A percentile compares a stretch with the other conserved stretches of the same genome.
phyloP scores from a whole-genome alignment of 2,329 filamentous ascomycete species.

The Penicillium sp. region DNA sequence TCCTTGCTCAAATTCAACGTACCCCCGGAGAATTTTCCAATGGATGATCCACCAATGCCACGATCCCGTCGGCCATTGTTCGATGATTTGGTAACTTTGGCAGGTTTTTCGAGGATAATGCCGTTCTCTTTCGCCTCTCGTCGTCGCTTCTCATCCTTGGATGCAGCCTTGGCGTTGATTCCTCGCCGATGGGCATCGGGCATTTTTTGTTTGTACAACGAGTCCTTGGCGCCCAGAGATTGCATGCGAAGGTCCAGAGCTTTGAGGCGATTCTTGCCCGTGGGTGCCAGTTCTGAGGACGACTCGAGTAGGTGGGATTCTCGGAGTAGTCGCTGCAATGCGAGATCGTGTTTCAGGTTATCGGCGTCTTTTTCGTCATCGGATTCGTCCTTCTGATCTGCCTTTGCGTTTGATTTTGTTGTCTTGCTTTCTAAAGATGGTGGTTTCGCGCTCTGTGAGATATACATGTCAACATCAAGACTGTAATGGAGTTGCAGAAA shows the following conservation, averaged over 20 bases:
- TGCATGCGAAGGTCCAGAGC: conserved; percentile 82
- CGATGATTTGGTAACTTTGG: conserved; percentile 32
- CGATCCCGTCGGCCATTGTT: conserved; percentile 52
- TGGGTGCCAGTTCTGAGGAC: conserved; percentile 53
- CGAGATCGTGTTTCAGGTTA: conserved; percentile 87
- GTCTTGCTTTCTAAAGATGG: conserved; percentile 24
- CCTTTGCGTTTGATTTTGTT: conserved; percentile 19
- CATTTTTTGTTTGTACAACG: conserved; percentile 78
- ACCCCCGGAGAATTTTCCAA: conserved; percentile 78
- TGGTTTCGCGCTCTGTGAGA: conserved; percentile 47
- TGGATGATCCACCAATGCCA: conserved; percentile 70
- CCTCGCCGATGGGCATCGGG: conserved; percentile 82
- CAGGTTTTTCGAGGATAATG: conserved; percentile 72
- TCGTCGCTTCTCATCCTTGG: conserved; percentile 68
- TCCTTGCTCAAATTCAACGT: conserved; percentile 74
- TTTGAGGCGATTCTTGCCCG: conserved; percentile 73
- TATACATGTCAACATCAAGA: conserved; percentile 3
- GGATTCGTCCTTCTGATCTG: conserved; percentile 39
- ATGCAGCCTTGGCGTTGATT: conserved; percentile 66
- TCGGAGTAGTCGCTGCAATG: conserved; percentile 81
- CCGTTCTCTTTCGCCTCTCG: conserved; percentile 85
- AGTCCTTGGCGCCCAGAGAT: conserved; percentile 72
- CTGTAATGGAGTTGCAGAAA: too few relatives aligned
- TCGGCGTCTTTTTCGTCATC: conserved; percentile 60
- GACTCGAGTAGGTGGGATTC: conserved; percentile 84